These are phyloP conservation scores for Linaria vulgaris DNA, from an alignment of 257 asterid genomes.

Conservation along the genomic window DNA sequence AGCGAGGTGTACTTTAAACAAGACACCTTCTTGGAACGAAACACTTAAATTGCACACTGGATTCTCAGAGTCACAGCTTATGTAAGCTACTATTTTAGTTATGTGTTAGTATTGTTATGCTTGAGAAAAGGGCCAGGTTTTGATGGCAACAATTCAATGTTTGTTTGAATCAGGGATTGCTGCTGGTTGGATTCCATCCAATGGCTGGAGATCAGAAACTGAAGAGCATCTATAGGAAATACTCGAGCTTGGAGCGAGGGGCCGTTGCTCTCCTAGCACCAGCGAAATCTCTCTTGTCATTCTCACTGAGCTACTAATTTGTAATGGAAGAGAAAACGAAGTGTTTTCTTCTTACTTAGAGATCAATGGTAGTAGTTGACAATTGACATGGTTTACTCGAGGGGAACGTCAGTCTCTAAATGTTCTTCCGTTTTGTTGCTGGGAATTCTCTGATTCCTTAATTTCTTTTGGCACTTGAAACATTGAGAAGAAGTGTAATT, in stretches of 20 bases:
- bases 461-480: no score
- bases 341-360: no score
- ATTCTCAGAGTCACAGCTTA: slow-evolving; percentile 55
- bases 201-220: slow-evolving; percentile 46
- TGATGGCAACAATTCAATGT: no score
- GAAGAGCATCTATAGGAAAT: slow-evolving; percentile 55
- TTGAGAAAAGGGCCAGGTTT: no score
- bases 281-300: slow-evolving; percentile 49
- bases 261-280: slow-evolving; percentile 66
- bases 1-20: slow-evolving; percentile 60
- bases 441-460: no score
- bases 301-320: background rate
- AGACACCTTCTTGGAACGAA: slow-evolving; percentile 62
- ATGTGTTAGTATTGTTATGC: no score
- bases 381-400: no score
- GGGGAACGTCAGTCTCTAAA: no score
- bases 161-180: slow-evolving; percentile 38
- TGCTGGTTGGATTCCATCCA: slow-evolving; percentile 50
- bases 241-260: slow-evolving; percentile 47
- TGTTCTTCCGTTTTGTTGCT: no score
- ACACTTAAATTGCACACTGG: slow-evolving; percentile 77
- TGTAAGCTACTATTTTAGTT: background rate
- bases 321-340: no score
- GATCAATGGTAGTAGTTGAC: no score
- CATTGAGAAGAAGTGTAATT: no score